Base-by-base conservation (phyloP, 176 grass and related monocot genomes). In the Guadua angustifolia region DNA sequence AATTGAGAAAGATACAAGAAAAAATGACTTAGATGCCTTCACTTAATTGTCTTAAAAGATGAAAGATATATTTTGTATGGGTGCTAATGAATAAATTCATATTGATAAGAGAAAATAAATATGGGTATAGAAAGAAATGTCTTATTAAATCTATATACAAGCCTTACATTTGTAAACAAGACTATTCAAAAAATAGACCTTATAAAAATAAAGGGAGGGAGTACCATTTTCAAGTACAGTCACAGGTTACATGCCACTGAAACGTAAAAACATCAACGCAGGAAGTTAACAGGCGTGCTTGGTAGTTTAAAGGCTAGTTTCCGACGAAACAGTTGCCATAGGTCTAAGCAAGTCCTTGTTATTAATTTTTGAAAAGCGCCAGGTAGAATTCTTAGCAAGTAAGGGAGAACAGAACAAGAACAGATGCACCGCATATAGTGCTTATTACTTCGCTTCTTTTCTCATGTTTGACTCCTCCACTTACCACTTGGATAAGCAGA, bases 341-440 rank as follows among this genome's bases (percentile, higher is more conserved):
- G 13, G 26, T 74, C 67, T 21, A 88, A 84, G 25, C 46, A 79
- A 79, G 73, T 19, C 14, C n/a, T 33, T 16, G 0, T 43, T 6
- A 40, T 40, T 40, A 40, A 40, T 40, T 40, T 40, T 6, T 36
- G 69, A 17, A 88, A 74, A 58, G 19, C 45, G 14, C 26, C 19
- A 3, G 39, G n/a, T 16, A n/a, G 3, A 74, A 22, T 32, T 74
- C 69, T 74, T 66, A 46, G 58, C 69, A 58, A 13, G 9, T 0
- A 83, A 82, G 15, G 56, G 38, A 77, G 64, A 68, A 56, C 66
- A 46, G 64, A 74, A 45, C 66, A 46, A 58, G 74, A 78, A 88
- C 15, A 67, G 29, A 75, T 79, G 11, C 56, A 21, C 1, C 32
- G 18, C 1, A 61, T 66, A 56, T 40, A 43, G 74, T 58, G 74